Evolutionary conservation across 257 asterid species (phyloP).

Genomic region (Catharanthus roseus): DNA sequence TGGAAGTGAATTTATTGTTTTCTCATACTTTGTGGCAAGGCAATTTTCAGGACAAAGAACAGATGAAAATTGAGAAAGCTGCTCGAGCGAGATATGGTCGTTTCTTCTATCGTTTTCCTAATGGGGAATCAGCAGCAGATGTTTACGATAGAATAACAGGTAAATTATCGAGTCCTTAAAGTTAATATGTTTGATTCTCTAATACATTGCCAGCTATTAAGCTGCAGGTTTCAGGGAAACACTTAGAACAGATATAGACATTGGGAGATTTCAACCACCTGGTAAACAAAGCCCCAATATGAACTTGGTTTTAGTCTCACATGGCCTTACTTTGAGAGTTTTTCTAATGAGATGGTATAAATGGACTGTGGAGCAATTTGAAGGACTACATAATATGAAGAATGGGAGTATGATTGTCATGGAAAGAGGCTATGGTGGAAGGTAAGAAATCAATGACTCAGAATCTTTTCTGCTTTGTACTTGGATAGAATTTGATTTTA

Average conservation of each 20-base stretch:
- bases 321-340: slow-evolving; percentile 52
- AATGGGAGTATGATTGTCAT: slow-evolving; percentile 53
- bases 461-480: neutral
- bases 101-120: slow-evolving; percentile 67
- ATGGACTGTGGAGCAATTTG: slow-evolving; percentile 76
- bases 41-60: slow-evolving; percentile 63
- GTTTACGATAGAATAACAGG: slow-evolving; percentile 85
- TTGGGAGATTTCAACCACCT: slow-evolving; percentile 82
- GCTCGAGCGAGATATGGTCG: slow-evolving; percentile 57
- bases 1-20: neutral
- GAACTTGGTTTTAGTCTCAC: slow-evolving; percentile 69
- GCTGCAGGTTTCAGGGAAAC: slow-evolving; percentile 76
- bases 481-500: too few species aligned
- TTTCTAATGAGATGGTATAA: slow-evolving; percentile 81
- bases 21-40: slow-evolving; percentile 29
- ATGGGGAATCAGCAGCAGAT: slow-evolving; percentile 88
- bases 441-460: too few species aligned
- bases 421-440: slow-evolving; percentile 88
- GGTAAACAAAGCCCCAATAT: slow-evolving; percentile 66
- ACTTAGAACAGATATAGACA: slow-evolving; percentile 61
- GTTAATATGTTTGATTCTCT: too few species aligned
- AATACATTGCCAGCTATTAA: too few species aligned
- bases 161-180: too few species aligned
- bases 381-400: slow-evolving; percentile 57
- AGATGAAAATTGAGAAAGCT: slow-evolving; percentile 67